Base-by-base conservation (phyloP, 78 protist species). In the Salpingoeca rosetta region DNA sequence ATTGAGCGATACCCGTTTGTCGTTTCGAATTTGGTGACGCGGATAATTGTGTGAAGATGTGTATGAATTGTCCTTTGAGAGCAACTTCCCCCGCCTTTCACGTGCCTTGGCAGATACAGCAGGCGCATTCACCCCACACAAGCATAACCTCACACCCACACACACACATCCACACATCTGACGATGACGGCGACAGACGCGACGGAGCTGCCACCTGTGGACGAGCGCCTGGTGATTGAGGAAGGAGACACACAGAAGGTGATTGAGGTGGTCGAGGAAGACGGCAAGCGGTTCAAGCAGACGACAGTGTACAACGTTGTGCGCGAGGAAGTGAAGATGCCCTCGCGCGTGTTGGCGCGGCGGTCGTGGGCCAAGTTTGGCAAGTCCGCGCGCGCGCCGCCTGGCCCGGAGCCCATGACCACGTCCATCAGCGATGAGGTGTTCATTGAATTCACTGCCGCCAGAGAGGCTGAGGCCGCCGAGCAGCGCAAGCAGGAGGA, bases 311-410 rank as follows among this genome's bases (percentile, higher is more conserved):
- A 84, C 78, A 81, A 57, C 45, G 85, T 27, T 72, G 76, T 11
- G 28, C 28, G 76, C 76, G 12, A 2, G n/a, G 38, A 72, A 35
- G 28, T 72, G 2, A 72, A 22, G 38, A 72, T 28, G 76, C 12
- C 76, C 11, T 72, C 28, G 12, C 76, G 76, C 37, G 11, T 72
- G n/a, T 22, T 28, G 76, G 28, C 76, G n/a, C 76, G 76, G 2
- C 56, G 78, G 88, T 3, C 11, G 11, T 86, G 85, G 89, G 39
- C 31, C 37, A 81, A 81, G 85, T 87, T 81, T 76, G 89, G 89
- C 11, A 82, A 39, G 1, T 44, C 80, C 44, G 24, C 27, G 72
- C 81, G 81, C 38, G 35, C 0, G 25, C 82, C 51, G 42, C 57
- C 77, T 1, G 89, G 89, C 24, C 89, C 89, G 10, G 81, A 87